Base-by-base conservation (phyloP, 2,329 filamentous ascomycete species). In the Cytospora paraplurivora region DNA sequence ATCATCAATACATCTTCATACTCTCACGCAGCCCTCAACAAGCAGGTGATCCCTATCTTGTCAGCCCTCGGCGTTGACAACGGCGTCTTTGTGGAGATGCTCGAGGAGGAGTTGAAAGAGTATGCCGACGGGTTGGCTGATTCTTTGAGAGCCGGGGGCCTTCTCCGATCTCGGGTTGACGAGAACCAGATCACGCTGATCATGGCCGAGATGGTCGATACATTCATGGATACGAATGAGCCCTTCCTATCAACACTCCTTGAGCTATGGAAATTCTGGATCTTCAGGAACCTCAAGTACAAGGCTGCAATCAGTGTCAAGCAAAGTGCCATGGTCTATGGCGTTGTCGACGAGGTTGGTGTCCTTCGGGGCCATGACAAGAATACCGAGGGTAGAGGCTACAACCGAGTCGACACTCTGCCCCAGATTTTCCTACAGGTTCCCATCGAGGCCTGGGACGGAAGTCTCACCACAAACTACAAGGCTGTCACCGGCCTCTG, bases 391-490 rank as follows among this genome's bases (percentile, higher is more conserved):
- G 57, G 62, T 0, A 77, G 80, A 41, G 73, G 78, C 27, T 70
- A 72, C 41, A 53, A 67, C 65, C 15, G 72, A 75, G 19, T 80
- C 82, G 17, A 61, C 3, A 38, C 34, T 2, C 77, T 96, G 1
- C 93, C 95, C 0, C 88, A 99, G 71, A 92, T 99, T 10, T 99
- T 98, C 71, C 74, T 98, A 0, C 93, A 97, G 72, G 80, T 97
- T 0, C 88, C 88, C 0, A 35, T 61, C 17, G 57, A 64, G 13
- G 62, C 62, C 12, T 58, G n/a, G 33, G 82, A 85, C 58, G 73
- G 85, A 10, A 79, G 81, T 0, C 78, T 82, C 10, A 79, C 81
- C 38, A 77, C 76, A 1, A 78, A 81, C 27, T 88, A 89, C 69
- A 83, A 80, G 58, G 78, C 94, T 1, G 84, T 97, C 32, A 81